A percentile compares a stretch with the other conserved stretches of the same genome.
Evolutionary conservation across 2,329 filamentous ascomycete genomes (phyloP).

Genomic region (Gaeumannomyces sp.): DNA sequence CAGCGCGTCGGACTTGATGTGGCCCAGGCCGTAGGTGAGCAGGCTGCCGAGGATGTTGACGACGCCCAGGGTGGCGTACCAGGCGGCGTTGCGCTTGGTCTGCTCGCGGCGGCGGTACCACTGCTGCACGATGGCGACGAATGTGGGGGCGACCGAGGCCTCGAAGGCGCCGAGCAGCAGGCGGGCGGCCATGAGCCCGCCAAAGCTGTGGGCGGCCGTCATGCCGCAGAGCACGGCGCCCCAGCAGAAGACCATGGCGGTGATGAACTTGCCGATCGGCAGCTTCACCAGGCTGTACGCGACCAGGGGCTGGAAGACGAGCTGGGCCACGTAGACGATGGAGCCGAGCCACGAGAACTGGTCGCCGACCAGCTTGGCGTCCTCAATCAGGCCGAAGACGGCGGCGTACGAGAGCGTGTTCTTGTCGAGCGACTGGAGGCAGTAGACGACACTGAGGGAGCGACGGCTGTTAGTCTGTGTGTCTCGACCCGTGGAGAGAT

Average conservation of each 20-base stretch:
- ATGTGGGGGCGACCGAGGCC: slow-evolving; percentile 39
- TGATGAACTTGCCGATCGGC: slow-evolving; percentile 22
- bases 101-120: slow-evolving; percentile 57
- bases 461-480: background rate
- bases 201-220: slow-evolving; percentile 25
- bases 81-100: slow-evolving; percentile 48
- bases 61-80: slow-evolving; percentile 57
- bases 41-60: slow-evolving; percentile 52
- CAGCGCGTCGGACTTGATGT: slow-evolving; percentile 41
- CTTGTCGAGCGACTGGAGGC: slow-evolving; percentile 19
- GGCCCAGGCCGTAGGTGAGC: slow-evolving; percentile 52
- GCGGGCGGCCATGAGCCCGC: slow-evolving; percentile 27
- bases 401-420: slow-evolving; percentile 18
- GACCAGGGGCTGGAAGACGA: slow-evolving; percentile 19
- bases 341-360: slow-evolving; percentile 24
- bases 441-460: slow-evolving; percentile 17
- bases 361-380: slow-evolving; percentile 15
- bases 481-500: too few species aligned
- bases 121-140: slow-evolving; percentile 53
- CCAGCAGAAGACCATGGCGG: slow-evolving; percentile 19
- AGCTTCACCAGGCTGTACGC: slow-evolving; percentile 20
- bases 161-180: slow-evolving; percentile 35
- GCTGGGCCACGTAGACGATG: slow-evolving; percentile 30
- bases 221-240: slow-evolving; percentile 21
- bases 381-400: slow-evolving; percentile 17